Evolutionary conservation across 768 basidiomycete species (phyloP), one percentile per base, ranked within the genome.

Genomic region (Suillus hirtellus): DNA sequence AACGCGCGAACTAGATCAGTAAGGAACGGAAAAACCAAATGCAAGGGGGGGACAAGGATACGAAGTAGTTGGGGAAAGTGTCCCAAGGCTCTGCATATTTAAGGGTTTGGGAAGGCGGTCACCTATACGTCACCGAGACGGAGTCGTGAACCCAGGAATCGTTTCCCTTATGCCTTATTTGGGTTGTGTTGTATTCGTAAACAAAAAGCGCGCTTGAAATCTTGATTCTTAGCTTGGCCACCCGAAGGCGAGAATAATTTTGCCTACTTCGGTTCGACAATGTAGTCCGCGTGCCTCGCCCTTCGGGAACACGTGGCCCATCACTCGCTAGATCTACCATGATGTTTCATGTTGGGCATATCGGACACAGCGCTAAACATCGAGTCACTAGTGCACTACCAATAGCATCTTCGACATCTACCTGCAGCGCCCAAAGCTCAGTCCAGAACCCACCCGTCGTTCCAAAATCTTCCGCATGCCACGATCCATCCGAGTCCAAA

Each of bases 381-480:
- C 1, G 27, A 27, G 27, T 27, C 31, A 4, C 31, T 31, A 31
- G 4, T 31, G 31, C 31, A 31, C 31, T 31, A 31, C 31, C 31
- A 31, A 31, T 31, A 31, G 31, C 31, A 31, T 27, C 27, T 0
- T 27, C 27, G 27, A 27, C 27, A 27, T 31, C 31, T 27, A 27
- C 56, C 38, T 4, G 2, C 55, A 56, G 15, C 17, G 15, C 55
- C 55, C 5, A 40, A 42, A 19, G 24, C 11, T 17, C 38, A 42
- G 4, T 42, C 11, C 40, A 42, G 38, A 42, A 0, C 38, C 38
- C 19, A 58, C 24, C 10, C 56, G 56, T 6, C 40, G 40, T 11
- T 68, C 59, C 19, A 75, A 70, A 59, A 75, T 72, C 68, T 67
- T 71, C 42, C 72, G 66, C 67, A 75, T 72, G 63, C 68, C 73